These are phyloP conservation scores for Tephrocybe sp. DNA, from an alignment of 768 basidiomycete species.

Conservation along the genomic window DNA sequence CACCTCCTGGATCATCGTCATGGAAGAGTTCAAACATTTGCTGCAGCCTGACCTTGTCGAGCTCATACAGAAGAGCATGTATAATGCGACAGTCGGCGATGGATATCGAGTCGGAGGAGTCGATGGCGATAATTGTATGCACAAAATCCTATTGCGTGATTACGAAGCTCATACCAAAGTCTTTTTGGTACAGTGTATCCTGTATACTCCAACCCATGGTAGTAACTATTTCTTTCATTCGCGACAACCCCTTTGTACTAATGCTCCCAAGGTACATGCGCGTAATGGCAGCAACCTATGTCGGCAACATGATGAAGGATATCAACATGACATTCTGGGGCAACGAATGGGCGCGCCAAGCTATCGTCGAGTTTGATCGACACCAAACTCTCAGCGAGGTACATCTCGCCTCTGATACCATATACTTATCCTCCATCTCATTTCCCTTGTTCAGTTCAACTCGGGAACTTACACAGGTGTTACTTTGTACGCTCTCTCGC, in stretches of 20 bases:
- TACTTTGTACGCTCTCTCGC: constrained; percentile 26
- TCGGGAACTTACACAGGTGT: constrained; percentile 30
- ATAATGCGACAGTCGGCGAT: constrained; percentile 30
- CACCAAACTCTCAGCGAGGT: constrained; percentile 28
- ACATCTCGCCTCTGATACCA: background rate
- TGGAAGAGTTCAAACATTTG: constrained; percentile 28
- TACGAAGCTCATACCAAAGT: background rate
- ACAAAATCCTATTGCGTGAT: background rate
- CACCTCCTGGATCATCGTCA: constrained; percentile 28
- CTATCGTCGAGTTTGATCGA: constrained; percentile 25
- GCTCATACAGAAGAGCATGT: constrained; percentile 29
- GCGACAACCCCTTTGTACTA: background rate
- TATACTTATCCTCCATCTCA: background rate
- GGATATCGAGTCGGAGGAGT: constrained; percentile 29
- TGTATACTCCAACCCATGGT: constrained; percentile 29
- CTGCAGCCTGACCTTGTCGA: constrained; percentile 22
- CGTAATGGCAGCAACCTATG: constrained; percentile 30
- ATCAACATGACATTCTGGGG: constrained; percentile 30
- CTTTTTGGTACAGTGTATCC: constrained; percentile 21
- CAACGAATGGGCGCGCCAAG: constrained; percentile 26
- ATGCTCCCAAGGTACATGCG: constrained; percentile 25
- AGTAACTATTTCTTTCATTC: background rate
- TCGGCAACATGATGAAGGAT: constrained; percentile 27
- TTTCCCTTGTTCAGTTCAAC: constrained; percentile 21
- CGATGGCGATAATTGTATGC: constrained; percentile 28